A percentile compares a stretch with the other conserved stretches of the same genome.
These are phyloP conservation scores for Sporopachydermia lactativora DNA, from an alignment of 805 yeast genomes.

Conservation along the genomic window DNA sequence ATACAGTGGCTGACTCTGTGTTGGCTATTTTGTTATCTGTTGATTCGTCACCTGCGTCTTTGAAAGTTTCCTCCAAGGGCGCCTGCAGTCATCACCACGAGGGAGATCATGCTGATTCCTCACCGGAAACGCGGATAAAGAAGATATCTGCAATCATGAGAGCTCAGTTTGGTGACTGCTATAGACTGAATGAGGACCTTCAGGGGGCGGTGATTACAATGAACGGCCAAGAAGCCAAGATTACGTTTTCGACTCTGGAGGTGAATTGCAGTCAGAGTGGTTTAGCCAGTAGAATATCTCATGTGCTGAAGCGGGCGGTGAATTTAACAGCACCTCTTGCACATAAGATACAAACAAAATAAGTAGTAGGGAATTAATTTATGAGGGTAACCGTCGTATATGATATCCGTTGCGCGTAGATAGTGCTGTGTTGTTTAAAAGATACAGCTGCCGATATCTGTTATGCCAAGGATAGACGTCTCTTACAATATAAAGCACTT, in stretches of 20 bases:
- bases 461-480: no score
- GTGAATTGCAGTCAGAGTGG: slow-evolving; percentile 68
- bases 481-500: no score
- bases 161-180: slow-evolving; percentile 83
- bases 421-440: no score
- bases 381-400: no score
- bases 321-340: slow-evolving; percentile 77
- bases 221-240: slow-evolving; percentile 61
- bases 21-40: slow-evolving; percentile 83
- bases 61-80: slow-evolving; percentile 59
- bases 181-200: slow-evolving; percentile 22
- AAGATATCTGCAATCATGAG: slow-evolving; percentile 48
- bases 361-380: no score
- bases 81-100: slow-evolving; percentile 31
- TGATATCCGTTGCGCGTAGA: no score
- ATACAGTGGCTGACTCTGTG: slow-evolving; percentile 87
- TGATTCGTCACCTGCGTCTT: slow-evolving; percentile 91
- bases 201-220: slow-evolving; percentile 48
- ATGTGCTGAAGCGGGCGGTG: slow-evolving; percentile 63
- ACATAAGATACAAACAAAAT: slow-evolving; percentile 17
- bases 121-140: slow-evolving; percentile 26
- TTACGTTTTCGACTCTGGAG: slow-evolving; percentile 47
- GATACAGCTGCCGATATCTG: no score
- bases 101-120: slow-evolving; percentile 20
- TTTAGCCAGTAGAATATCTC: slow-evolving; percentile 68